Percentiles rank a stretch among this genome's conserved stretches.
Conservation (phyloP, 2,329 filamentous ascomycete species). For the Aspergillus flavus region DNA sequence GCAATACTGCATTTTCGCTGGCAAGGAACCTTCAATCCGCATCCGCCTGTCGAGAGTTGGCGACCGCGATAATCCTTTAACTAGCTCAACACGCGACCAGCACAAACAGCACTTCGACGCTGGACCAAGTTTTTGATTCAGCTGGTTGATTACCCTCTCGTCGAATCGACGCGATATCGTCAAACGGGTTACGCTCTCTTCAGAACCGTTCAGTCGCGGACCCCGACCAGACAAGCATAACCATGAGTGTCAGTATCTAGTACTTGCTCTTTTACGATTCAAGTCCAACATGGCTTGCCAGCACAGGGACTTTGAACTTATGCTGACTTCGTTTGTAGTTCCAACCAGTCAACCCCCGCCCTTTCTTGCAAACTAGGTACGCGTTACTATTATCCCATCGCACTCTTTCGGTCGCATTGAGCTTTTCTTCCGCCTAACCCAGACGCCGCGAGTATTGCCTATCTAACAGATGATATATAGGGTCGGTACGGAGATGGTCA, state of each 20-base stretch:
- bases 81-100: slow-evolving; percentile 11
- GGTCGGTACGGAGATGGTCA: slow-evolving; percentile 85
- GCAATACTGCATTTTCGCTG: slow-evolving; percentile 41
- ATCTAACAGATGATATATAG: slow-evolving; percentile 45
- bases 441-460: not conserved
- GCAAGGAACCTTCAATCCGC: slow-evolving; percentile 10
- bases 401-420: not conserved
- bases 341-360: slow-evolving; percentile 93
- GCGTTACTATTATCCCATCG: slow-evolving; percentile 37
- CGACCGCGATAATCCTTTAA: slow-evolving; percentile 11
- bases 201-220: slow-evolving; percentile 6
- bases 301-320: slow-evolving; percentile 8
- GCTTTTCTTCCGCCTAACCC: not conserved
- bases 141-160: not conserved
- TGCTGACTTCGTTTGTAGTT: slow-evolving; percentile 57
- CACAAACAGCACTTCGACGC: not conserved
- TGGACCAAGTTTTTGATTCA: not conserved
- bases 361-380: slow-evolving; percentile 90
- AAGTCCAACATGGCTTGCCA: slow-evolving; percentile 34
- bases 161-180: not conserved
- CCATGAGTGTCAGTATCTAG: slow-evolving; percentile 37
- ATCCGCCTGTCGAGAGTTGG: slow-evolving; percentile 15
- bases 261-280: slow-evolving; percentile 1
- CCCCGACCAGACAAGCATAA: slow-evolving; percentile 17
- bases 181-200: not conserved